Evolutionary conservation across 331 rosid species (phyloP), one percentile per base, ranked within the genome.

Genomic region (Pyrus hybrid): DNA sequence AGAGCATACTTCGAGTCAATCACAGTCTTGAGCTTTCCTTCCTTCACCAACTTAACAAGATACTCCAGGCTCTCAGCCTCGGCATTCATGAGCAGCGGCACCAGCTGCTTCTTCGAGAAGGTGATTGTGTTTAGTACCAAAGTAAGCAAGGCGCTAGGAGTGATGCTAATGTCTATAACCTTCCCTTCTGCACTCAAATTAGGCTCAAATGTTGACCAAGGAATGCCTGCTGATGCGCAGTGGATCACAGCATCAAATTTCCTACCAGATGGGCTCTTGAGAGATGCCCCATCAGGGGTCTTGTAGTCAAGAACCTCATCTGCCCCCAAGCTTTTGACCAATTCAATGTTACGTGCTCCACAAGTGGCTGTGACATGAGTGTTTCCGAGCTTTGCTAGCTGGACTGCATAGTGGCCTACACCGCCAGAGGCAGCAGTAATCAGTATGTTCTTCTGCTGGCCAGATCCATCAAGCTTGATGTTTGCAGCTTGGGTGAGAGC

Each of bases 151-250:
- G 79, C 9, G 30, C 75, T 18, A 26, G 25, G 23, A 13, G 72
- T 47, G 10, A 84, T 70, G 49, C 80, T 80, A 9, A 77, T 45
- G 61, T 83, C 84, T 43, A 80, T 25, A 81, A 93, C 95, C 77
- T 83, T 86, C 10, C 88, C 98, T 6, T 79, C 84, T n/a, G 82
- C 83, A 22, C 78, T 41, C 83, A 93, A 83, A 67, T 88, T 84
- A 29, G 86, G 81, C 79, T 86, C 91, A 60, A 91, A 93, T 76
- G 73, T 82, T 11, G 96, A 86, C 97, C 97, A 91, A 3, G 90
- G 89, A 72, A 83, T 88, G 57, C 85, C 88, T 0, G 76, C 67
- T 37, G 45, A 37, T 57, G 81, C 78, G 67, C 98, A 91, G 66
- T 91, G 74, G 68, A 93, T 37, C 45, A 37, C 45, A 37, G 45